phyloP scores from a whole-genome alignment of 2,329 filamentous ascomycete genomes.

The Trichoderma sp. region DNA sequence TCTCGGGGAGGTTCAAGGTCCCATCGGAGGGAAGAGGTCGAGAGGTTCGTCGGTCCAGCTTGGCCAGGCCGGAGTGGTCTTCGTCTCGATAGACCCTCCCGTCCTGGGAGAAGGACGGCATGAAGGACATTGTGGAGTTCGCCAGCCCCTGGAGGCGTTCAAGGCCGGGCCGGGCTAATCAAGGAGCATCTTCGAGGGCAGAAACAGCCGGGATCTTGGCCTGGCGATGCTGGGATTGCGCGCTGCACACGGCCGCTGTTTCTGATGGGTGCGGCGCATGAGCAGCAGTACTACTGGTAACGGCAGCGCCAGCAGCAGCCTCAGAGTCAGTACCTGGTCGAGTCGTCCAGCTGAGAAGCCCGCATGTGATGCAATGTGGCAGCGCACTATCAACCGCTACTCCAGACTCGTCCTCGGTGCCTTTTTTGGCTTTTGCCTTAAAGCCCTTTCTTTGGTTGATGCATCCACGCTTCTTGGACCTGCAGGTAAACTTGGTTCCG shows the following conservation, averaged over 20 bases:
- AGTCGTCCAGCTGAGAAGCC: neutral
- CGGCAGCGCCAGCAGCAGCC: neutral
- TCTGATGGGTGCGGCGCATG: slow-evolving; percentile 31
- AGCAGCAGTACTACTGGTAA: slow-evolving; percentile 29
- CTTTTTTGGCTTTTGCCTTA: neutral
- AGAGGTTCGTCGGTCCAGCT: slow-evolving; percentile 32
- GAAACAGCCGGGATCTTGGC: slow-evolving; percentile 12
- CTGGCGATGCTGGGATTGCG: slow-evolving; percentile 9
- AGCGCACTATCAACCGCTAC: slow-evolving; percentile 18
- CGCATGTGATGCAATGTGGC: slow-evolving; percentile 35
- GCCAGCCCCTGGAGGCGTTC: slow-evolving; percentile 34
- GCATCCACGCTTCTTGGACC: slow-evolving; percentile 13
- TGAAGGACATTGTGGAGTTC: slow-evolving; percentile 46
- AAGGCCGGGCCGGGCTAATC: slow-evolving; percentile 17
- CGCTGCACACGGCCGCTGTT: slow-evolving; percentile 14
- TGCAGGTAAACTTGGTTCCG: slow-evolving; percentile 15
- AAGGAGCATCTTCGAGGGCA: slow-evolving; percentile 28
- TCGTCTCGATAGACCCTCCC: slow-evolving; percentile 37
- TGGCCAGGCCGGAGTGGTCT: slow-evolving; percentile 33
- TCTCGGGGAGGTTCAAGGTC: slow-evolving; percentile 30
- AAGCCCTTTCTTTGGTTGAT: neutral
- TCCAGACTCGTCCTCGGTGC: neutral
- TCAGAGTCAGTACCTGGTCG: too few species aligned
- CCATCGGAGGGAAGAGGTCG: slow-evolving; percentile 35
- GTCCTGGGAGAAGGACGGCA: slow-evolving; percentile 42